Conservation (phyloP, 2,329 filamentous ascomycete genomes). For the Madurella fahalii region DNA sequence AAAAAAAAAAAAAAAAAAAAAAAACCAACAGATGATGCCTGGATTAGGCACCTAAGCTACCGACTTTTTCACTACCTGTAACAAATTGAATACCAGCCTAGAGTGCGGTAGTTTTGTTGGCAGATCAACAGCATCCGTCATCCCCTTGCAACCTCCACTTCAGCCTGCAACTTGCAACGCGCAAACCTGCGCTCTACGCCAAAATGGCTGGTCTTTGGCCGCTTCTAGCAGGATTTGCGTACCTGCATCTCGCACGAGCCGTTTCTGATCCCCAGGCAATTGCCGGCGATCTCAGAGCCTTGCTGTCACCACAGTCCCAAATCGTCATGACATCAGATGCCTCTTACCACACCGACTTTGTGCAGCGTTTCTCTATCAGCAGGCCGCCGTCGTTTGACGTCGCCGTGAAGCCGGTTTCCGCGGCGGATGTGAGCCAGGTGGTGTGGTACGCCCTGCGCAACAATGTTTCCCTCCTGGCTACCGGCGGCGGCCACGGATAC, state of each 20-base stretch:
- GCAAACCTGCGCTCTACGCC: no score
- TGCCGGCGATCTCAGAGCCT: neutral
- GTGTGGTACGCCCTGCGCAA: constrained; percentile 1
- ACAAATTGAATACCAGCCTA: no score
- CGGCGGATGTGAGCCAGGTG: neutral
- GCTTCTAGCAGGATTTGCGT: neutral
- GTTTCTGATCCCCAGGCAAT: neutral
- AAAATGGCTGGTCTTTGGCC: neutral
- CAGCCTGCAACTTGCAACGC: no score
- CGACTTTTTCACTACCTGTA: no score
- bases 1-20: no score
- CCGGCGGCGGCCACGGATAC: constrained; percentile 14
- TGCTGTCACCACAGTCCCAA: neutral
- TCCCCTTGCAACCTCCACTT: no score
- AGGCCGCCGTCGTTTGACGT: neutral
- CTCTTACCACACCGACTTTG: neutral
- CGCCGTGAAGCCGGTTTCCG: constrained; percentile 2
- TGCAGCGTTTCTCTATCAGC: neutral
- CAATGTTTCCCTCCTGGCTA: constrained; percentile 13
- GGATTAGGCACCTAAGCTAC: no score
- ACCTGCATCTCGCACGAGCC: constrained; percentile 3
- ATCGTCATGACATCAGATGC: constrained; percentile 4
- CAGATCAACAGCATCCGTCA: no score
- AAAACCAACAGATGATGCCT: no score
- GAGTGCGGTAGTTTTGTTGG: no score